Percentiles rank a stretch among this genome's conserved stretches.
Conservation (phyloP, 2,329 filamentous ascomycete species). For the Rutstroemia sp. region DNA sequence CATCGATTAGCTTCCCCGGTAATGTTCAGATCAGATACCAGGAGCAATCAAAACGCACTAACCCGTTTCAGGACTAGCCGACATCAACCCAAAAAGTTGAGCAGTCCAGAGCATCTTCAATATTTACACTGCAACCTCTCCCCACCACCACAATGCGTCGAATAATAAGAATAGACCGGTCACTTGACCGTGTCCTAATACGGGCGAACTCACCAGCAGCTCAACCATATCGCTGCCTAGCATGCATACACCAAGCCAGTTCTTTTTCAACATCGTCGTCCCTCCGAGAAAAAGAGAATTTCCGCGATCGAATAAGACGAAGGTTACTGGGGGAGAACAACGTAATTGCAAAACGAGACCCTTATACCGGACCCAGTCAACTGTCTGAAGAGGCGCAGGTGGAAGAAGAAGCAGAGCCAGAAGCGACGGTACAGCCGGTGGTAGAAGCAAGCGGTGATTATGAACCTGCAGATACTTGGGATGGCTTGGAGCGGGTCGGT, state of each 20-base stretch:
- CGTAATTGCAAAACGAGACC: constrained; percentile 36
- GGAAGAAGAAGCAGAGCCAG: constrained; percentile 3
- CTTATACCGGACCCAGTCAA: constrained; percentile 35
- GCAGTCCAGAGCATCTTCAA: constrained; percentile 14
- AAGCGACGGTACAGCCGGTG: neutral
- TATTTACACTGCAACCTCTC: neutral
- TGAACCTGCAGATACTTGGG: constrained; percentile 40
- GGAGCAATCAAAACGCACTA: constrained; percentile 7
- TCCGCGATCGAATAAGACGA: constrained; percentile 39
- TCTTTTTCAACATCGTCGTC: constrained; percentile 25
- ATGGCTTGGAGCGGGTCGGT: constrained; percentile 48
- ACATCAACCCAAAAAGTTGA: constrained; percentile 9
- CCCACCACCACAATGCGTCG: constrained; percentile 26
- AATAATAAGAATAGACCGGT: constrained; percentile 26
- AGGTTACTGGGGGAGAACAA: constrained; percentile 44
- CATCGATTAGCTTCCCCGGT: neutral
- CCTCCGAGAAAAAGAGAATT: constrained; percentile 20
- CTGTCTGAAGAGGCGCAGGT: constrained; percentile 18
- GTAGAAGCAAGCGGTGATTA: constrained; percentile 30
- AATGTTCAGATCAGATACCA: neutral
- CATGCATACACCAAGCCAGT: constrained; percentile 22
- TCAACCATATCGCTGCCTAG: constrained; percentile 20
- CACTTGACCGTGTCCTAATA: constrained; percentile 23
- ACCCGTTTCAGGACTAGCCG: constrained; percentile 4
- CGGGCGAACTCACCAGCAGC: constrained; percentile 7